A percentile compares a stretch with the other conserved stretches of the same genome.
Conservation (phyloP, 208 protist species). For the Leishmania arabica region DNA sequence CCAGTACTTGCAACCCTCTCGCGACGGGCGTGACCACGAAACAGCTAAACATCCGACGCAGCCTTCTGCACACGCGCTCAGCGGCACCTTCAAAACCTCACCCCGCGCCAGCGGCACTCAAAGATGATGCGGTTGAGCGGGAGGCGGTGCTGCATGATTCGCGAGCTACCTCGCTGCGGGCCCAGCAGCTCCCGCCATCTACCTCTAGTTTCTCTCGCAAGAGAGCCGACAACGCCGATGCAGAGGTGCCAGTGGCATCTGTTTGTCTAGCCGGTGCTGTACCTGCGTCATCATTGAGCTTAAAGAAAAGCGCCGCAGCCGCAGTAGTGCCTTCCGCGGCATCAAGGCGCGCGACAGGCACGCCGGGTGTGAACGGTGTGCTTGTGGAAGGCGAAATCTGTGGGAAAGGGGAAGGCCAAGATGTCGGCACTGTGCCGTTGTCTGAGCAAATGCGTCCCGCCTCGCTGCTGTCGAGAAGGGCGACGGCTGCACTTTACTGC, state of each 20-base stretch:
- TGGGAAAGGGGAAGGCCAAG: background rate
- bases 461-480: background rate
- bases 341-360: background rate
- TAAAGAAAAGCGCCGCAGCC: background rate
- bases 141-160: background rate
- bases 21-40: background rate
- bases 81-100: background rate
- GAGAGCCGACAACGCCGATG: background rate
- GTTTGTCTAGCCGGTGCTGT: background rate
- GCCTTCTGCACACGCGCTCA: background rate
- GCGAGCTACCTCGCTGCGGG: background rate
- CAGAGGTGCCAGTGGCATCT: background rate
- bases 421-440: background rate
- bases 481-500: conserved; percentile 12
- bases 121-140: background rate
- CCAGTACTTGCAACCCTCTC: background rate
- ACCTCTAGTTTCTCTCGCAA: background rate
- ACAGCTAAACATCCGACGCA: background rate
- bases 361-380: background rate
- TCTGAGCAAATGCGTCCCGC: background rate
- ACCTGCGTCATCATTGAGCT: background rate
- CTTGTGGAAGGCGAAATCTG: background rate
- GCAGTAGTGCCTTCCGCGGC: background rate
- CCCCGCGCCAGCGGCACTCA: background rate
- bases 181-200: background rate